These are phyloP conservation scores for Datisca glomerata DNA, from an alignment of 306 rosid genomes.

Conservation along the genomic window DNA sequence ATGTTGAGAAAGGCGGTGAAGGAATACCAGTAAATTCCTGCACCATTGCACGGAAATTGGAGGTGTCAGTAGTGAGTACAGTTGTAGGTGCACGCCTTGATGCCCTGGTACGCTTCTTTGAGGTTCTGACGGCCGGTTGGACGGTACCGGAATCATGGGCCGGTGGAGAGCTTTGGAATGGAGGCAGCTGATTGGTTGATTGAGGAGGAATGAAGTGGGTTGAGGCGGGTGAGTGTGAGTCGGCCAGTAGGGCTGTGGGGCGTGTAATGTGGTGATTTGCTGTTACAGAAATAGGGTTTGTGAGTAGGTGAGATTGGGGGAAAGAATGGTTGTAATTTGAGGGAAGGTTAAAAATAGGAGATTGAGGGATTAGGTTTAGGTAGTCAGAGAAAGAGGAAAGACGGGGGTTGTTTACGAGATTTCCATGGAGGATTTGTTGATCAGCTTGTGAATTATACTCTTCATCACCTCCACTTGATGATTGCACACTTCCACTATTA, in stretches of 20 bases:
- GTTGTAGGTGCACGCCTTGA: constrained; percentile 89
- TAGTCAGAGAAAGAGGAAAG: constrained; percentile 10
- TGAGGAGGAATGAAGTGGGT: too few species aligned
- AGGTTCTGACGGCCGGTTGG: constrained; percentile 29
- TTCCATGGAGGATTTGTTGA: constrained; percentile 13
- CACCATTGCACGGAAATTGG: constrained; percentile 93
- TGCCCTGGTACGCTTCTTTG: constrained; percentile 83
- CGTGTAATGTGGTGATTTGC: too few species aligned
- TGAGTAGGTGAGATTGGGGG: too few species aligned
- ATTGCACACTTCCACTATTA: constrained; percentile 63
- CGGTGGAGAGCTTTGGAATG: constrained; percentile 1
- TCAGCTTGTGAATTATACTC: constrained; percentile 54
- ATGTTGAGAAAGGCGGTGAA: constrained; percentile 64
- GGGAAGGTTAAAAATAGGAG: constrained; percentile 33
- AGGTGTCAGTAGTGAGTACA: constrained; percentile 80
- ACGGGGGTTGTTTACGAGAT: constrained; percentile 22
- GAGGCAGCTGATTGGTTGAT: constrained; percentile 3
- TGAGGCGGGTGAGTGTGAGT: too few species aligned
- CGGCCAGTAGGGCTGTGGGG: too few species aligned
- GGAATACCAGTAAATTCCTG: constrained; percentile 96
- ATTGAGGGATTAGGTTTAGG: too few species aligned
- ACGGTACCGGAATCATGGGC: not conserved
- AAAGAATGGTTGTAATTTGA: constrained; percentile 5
- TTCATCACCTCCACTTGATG: constrained; percentile 81
- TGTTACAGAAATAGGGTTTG: too few species aligned